Evolutionary conservation across 208 protist genomes (phyloP), one percentile per base, ranked within the genome.

Genomic region (Leishmania aethiopica): DNA sequence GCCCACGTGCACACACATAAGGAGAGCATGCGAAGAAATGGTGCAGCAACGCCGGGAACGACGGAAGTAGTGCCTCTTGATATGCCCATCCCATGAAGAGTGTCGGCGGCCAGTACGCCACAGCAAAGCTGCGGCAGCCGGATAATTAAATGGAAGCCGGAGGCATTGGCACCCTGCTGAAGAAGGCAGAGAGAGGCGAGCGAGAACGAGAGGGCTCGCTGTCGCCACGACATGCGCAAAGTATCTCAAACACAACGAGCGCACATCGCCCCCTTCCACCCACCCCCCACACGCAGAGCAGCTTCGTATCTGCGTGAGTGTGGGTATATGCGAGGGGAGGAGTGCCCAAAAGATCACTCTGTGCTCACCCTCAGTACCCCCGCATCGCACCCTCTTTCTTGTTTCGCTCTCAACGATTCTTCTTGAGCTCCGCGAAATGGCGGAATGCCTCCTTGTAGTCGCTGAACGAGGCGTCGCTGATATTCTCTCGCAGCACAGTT

Each of bases 391-490:
- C 72, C 35, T 60, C 72, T 25, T 13, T 51, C 10, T 22, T 76
- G 25, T 15, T 28, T 13, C 17, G 40, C 78, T n/a, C 53, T 70
- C 64, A 82, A 19, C 35, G 83, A 53, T 47, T 81, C 70, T 47
- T 81, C 70, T 88, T 80, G 45, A 25, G 49, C 59, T 77, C 77
- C 0, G 69, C 59, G 40, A 89, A 89, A 10, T 55, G 72, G 59
- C 55, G 74, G 67, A 79, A 79, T 8, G 84, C 88, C 75, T 84
- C 84, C 49, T 88, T 86, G 77, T 95, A 94, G 79, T 97, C 91
- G 69, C 75, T 72, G 71, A 85, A 94, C 17, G 90, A 92, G 19
- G 89, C 93, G 17, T 91, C 87, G 77, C 94, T 97, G 74, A 94
- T 78, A 42, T 86, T 85, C 53, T 83, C 91, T 17, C 73, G 78